phyloP scores from a whole-genome alignment of 73 alveolate species.

The Stentor coeruleus region DNA sequence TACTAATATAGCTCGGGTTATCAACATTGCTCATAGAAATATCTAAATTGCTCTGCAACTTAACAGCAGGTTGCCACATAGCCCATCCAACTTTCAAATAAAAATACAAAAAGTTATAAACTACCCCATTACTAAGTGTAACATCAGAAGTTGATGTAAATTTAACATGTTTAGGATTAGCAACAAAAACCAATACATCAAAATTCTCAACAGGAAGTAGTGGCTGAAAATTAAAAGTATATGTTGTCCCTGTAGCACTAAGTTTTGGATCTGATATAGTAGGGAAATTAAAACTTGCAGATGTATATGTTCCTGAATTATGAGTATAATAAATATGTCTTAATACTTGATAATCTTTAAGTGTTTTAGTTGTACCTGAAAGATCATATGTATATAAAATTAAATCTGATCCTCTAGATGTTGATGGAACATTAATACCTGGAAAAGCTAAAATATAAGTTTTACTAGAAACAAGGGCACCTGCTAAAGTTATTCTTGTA shows the following conservation, averaged over 20 bases:
- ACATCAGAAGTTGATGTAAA: neutral
- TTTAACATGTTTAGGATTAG: neutral
- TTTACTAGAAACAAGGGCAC: neutral
- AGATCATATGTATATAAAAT: neutral
- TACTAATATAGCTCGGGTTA: neutral
- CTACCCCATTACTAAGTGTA: neutral
- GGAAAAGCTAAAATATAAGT: neutral
- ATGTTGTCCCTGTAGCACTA: neutral
- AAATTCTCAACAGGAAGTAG: neutral
- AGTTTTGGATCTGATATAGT: neutral
- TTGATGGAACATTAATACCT: slow-evolving; percentile 9
- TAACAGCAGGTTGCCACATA: neutral
- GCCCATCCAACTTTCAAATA: neutral
- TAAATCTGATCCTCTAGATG: slow-evolving; percentile 21
- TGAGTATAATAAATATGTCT: neutral
- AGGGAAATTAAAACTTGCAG: neutral
- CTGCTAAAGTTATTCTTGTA: neutral
- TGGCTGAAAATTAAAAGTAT: neutral
- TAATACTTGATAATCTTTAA: neutral
- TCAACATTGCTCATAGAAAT: neutral
- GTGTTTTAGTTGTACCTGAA: neutral
- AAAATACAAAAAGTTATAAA: neutral
- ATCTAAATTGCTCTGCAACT: too few relatives aligned
- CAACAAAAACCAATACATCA: neutral
- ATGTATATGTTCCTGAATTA: neutral